Evolutionary conservation across 108 stramenopile genomes (phyloP), one percentile per base, ranked within the genome.

Genomic region (Nitzschia sp.): DNA sequence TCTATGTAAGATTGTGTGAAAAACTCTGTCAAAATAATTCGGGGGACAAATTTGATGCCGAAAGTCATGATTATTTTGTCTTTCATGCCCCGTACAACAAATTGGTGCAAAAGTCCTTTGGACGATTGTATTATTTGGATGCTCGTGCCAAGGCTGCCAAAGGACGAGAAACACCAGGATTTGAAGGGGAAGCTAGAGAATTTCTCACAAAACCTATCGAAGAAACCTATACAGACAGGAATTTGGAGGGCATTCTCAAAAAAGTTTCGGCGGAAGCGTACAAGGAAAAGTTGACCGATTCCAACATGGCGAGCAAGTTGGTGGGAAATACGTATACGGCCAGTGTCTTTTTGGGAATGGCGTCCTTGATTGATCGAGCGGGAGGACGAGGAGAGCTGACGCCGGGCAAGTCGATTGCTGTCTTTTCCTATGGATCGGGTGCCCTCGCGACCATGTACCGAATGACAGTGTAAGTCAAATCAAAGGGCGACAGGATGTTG

Each of bases 61-160:
- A 78, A 4, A 76, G 82, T 19, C 83, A 91, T 5, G 95, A 97
- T 69, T 96, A 94, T 82, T 90, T 90, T 67, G 87, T 95, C 46
- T 98, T 98, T 72, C 98, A 99, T 84, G 90, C 96, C 1, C 98
- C 98, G 8, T 99, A 99, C 93, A 98, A 98, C 77, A 99, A 99
- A 77, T 79, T 99, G 60, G 98, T 99, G 46, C 94, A 97, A 75
- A 98, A 99, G 83, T 84, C 85, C 33, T 96, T 83, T 72, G 95
- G 79, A 15, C 92, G 98, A 28, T 76, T 99, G 69, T 79, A 90
- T 49, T 85, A 93, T 48, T 45, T 92, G 46, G 98, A 99, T 82
- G 91, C 95, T 30, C 66, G 88, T 23, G 80, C 86, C 21, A 53
- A 68, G 18, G 62, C 31, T n/a, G 74, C 36, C 27, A 29, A 38